These are phyloP conservation scores for Pleurotus cornucopiae DNA, from an alignment of 768 basidiomycete genomes.

Conservation along the genomic window DNA sequence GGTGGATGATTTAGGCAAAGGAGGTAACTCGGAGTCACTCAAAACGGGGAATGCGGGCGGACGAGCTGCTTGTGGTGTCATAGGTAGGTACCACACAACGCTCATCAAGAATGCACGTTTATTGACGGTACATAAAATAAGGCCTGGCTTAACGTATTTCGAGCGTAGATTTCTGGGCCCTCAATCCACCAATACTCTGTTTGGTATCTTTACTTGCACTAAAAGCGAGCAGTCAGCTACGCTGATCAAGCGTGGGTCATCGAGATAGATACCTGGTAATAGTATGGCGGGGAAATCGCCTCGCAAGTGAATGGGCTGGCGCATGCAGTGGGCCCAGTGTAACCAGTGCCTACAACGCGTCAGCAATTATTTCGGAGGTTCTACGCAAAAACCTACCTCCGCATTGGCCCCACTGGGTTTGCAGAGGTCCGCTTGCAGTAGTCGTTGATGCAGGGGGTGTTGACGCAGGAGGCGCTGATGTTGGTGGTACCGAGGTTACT, in stretches of 20 bases:
- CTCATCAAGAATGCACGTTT: neutral
- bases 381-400: slow-evolving; percentile 31
- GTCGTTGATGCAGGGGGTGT: slow-evolving; percentile 19
- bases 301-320: slow-evolving; percentile 36
- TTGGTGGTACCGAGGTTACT: slow-evolving; percentile 13
- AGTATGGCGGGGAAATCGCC: slow-evolving; percentile 47
- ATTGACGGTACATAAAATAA: neutral
- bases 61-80: slow-evolving; percentile 78
- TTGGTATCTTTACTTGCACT: slow-evolving; percentile 20
- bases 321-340: slow-evolving; percentile 43
- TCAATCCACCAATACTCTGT: neutral
- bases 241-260: neutral
- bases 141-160: slow-evolving; percentile 10
- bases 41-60: slow-evolving; percentile 79
- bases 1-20: slow-evolving; percentile 75
- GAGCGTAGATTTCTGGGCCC: neutral
- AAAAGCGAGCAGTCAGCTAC: neutral
- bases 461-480: slow-evolving; percentile 10
- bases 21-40: slow-evolving; percentile 61
- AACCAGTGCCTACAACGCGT: slow-evolving; percentile 31
- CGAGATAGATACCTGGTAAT: slow-evolving; percentile 38
- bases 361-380: neutral
- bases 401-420: slow-evolving; percentile 49
- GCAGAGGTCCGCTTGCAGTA: slow-evolving; percentile 28
- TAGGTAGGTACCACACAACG: slow-evolving; percentile 38